Evolutionary conservation across 208 protist species (phyloP).

Genomic region (Trypanosoma theileri): DNA sequence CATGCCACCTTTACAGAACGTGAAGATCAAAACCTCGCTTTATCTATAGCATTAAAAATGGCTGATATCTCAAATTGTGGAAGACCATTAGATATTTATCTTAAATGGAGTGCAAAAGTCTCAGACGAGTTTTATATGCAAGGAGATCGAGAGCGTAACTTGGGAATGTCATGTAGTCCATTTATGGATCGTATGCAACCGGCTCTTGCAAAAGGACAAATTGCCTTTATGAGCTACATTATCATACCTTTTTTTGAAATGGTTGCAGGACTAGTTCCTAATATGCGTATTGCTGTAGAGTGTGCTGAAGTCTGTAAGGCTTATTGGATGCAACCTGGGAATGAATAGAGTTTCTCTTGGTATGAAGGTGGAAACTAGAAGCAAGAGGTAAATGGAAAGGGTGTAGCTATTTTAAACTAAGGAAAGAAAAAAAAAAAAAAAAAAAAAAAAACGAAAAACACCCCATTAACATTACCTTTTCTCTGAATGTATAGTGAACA

Average conservation of each 20-base stretch:
- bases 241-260: constrained; percentile 89
- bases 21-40: constrained; percentile 85
- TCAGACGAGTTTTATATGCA: constrained; percentile 94
- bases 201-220: constrained; percentile 83
- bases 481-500: too few relatives aligned
- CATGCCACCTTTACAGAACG: constrained; percentile 56
- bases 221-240: constrained; percentile 93
- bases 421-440: constrained; percentile 24
- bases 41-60: constrained; percentile 93
- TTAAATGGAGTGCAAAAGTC: constrained; percentile 89
- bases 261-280: constrained; percentile 77
- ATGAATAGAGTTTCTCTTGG: neutral
- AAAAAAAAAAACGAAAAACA: neutral
- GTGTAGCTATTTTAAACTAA: neutral
- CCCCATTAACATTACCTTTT: too few relatives aligned
- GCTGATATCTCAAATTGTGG: constrained; percentile 95
- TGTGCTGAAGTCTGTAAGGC: constrained; percentile 75
- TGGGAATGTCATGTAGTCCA: constrained; percentile 88
- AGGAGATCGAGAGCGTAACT: constrained; percentile 89
- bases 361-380: neutral
- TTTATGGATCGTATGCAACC: constrained; percentile 91
- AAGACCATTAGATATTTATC: constrained; percentile 81
- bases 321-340: constrained; percentile 64
- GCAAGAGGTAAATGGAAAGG: too few relatives aligned
- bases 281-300: constrained; percentile 81